Evolutionary conservation across 345 rosid species (phyloP), one percentile per base, ranked within the genome.

Genomic region (Microcos paniculata): DNA sequence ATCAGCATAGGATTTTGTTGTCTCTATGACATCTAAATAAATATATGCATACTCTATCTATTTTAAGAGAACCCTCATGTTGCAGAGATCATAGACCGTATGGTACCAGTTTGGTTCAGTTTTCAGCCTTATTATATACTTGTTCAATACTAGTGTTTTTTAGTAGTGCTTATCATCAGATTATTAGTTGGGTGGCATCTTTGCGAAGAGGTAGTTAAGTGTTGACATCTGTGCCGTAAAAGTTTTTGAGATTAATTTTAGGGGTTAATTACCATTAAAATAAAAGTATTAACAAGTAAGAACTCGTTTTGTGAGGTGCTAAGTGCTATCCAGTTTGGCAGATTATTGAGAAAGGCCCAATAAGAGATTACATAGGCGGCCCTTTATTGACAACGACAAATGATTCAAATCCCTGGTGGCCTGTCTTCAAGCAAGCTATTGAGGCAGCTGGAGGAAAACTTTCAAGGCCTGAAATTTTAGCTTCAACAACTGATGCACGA

Each of bases 321-420:
- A 45, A 52, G 76, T 59, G 23, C 61, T 53, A 61, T 48, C 77
- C 45, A 49, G 23, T 64, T 52, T 70, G 80, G 35, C 84, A 92
- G 96, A 63, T 93, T 73, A 74, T 65, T 42, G 83, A 84, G 86
- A 81, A 79, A 74, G 98, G 97, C 38, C 92, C 85, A 1, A 26
- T 88, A 49, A 87, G 90, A 76, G 93, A 95, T 77, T 30, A 52
- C 58, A 75, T 62, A 71, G 99, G 96, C 53, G 80, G 81, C 45
- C 94, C 93, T 0, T 51, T 93, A 46, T 70, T 89, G 87, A 95
- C 99, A 24, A 74, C 80, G 62, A 84, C 92, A 14, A 82, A 95
- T 80, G 88, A 82, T 77, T 87, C 96, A 10, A 95, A 93, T 85
- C 97, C 94, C 3, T 93, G 97, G 99, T 95, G 99, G 96, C 53